A percentile compares a stretch with the other conserved stretches of the same genome.
Conservation (phyloP, 2,329 filamentous ascomycete species). For the Hypoxylon sp. region DNA sequence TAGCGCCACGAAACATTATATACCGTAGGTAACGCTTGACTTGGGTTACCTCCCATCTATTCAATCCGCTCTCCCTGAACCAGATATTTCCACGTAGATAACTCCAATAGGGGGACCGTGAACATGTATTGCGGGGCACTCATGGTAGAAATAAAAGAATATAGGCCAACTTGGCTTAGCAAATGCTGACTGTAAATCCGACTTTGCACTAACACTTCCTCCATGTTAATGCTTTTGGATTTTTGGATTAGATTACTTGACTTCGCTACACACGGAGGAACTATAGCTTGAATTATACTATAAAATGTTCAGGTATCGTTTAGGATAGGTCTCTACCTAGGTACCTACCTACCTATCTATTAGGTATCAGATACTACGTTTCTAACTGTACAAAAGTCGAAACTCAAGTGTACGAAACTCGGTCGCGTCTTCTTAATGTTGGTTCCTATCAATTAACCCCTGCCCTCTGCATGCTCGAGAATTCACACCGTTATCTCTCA, state of each 20-base stretch:
- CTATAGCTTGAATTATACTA: neutral
- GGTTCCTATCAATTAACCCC: neutral
- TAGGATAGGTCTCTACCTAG: neutral
- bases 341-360: too few species aligned
- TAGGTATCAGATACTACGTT: neutral
- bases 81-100: neutral
- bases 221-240: neutral
- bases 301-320: neutral
- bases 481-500: neutral
- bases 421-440: neutral
- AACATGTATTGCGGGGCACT: neutral
- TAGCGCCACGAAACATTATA: neutral
- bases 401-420: too few species aligned
- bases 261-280: neutral
- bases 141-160: neutral
- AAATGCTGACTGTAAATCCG: neutral
- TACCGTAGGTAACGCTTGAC: neutral
- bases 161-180: neutral
- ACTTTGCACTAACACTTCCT: neutral
- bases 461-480: neutral
- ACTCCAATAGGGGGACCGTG: neutral
- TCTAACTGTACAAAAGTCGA: neutral
- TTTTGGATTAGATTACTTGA: neutral
- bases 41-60: conserved; percentile 1
- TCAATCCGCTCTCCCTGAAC: neutral